These are phyloP conservation scores for Aspergillus ochraceoroseus DNA, from an alignment of 2,329 filamentous ascomycete species.

Conservation along the genomic window DNA sequence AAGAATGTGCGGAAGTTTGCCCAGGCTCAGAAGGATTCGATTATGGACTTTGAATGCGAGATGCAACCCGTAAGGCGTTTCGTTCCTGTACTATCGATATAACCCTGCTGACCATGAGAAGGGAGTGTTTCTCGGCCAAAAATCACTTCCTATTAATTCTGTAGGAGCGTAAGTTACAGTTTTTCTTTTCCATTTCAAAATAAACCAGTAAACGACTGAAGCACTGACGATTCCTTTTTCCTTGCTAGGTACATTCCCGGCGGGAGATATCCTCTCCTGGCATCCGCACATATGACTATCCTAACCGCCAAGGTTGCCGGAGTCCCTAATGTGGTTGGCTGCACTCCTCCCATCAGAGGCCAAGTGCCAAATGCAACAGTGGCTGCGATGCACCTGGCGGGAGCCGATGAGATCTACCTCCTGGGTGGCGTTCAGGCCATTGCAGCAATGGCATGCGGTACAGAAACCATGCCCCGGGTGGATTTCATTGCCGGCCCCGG, in stretches of 20 bases:
- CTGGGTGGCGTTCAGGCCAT: constrained; percentile 52
- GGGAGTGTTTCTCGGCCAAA: constrained; percentile 50
- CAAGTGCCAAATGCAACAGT: constrained; percentile 48
- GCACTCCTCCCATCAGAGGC: constrained; percentile 50
- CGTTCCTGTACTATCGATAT: background rate
- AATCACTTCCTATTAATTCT: constrained; percentile 46
- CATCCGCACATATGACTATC: constrained; percentile 54
- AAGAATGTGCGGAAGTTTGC: constrained; percentile 50
- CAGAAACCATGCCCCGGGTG: constrained; percentile 47
- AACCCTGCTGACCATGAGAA: background rate
- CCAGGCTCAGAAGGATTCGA: constrained; percentile 43
- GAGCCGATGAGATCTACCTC: constrained; percentile 50
- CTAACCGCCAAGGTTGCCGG: constrained; percentile 53
- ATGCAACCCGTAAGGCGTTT: constrained; percentile 37
- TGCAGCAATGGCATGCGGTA: constrained; percentile 51
- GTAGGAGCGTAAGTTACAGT: constrained; percentile 44
- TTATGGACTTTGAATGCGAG: constrained; percentile 52
- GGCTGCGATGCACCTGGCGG: constrained; percentile 49
- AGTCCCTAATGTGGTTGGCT: constrained; percentile 48
- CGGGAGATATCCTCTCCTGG: constrained; percentile 51
- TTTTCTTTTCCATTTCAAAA: background rate
- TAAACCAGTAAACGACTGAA: background rate
- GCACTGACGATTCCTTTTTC: too few species aligned
- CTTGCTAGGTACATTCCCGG: constrained; percentile 51
- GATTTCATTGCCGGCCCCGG: constrained; percentile 53